Evolutionary conservation across 208 protist species (phyloP).

Genomic region (Porcisia hertigi): DNA sequence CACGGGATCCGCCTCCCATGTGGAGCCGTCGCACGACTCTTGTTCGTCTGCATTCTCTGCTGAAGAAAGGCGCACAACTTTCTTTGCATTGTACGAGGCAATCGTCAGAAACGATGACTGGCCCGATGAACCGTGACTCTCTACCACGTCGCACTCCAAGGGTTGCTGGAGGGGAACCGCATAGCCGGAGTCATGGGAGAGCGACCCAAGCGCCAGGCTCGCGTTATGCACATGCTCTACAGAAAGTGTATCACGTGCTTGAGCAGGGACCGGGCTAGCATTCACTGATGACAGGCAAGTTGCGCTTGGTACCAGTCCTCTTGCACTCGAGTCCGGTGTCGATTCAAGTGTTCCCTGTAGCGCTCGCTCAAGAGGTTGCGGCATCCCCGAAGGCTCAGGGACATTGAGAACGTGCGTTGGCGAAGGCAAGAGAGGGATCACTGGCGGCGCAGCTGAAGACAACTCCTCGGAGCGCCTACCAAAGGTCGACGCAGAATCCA

Average conservation of each 20-base stretch:
- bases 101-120: neutral
- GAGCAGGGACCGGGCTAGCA: neutral
- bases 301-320: neutral
- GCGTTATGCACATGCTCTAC: neutral
- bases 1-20: conserved; percentile 11
- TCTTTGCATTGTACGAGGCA: neutral
- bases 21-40: neutral
- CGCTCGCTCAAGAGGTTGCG: neutral
- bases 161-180: neutral
- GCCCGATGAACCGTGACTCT: neutral
- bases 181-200: neutral
- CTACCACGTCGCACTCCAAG: neutral
- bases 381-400: neutral
- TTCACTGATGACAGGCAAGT: neutral
- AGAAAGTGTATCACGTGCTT: neutral
- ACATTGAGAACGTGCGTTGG: neutral
- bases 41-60: neutral
- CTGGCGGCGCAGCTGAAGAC: neutral
- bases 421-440: neutral
- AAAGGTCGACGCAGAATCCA: neutral
- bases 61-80: neutral
- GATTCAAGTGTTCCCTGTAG: neutral
- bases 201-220: too few species aligned
- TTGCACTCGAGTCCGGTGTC: neutral
- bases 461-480: neutral